phyloP scores from a whole-genome alignment of 176 grass and related monocot genomes.

The Zea luxurians region DNA sequence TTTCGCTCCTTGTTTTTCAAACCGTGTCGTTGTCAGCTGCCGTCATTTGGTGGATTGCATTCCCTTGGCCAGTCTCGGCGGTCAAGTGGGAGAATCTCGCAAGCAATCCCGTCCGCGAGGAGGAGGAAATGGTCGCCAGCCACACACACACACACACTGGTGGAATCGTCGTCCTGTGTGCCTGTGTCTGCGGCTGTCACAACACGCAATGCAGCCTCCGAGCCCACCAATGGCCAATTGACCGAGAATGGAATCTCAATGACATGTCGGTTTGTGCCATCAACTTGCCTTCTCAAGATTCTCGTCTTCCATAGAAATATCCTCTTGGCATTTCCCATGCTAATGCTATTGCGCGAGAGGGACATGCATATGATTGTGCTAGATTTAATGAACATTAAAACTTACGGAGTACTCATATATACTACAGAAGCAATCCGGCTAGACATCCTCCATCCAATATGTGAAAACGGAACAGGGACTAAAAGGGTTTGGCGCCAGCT shows the following conservation, averaged over 20 bases:
- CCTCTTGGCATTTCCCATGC: neutral
- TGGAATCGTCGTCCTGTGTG: neutral
- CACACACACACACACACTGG: neutral
- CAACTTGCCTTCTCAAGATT: conserved; percentile 8
- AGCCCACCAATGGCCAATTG: neutral
- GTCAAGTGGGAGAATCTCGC: conserved; percentile 32
- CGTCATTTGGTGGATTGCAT: neutral
- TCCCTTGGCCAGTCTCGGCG: neutral
- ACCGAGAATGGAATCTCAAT: neutral
- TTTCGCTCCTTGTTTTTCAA: neutral
- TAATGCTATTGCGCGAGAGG: neutral
- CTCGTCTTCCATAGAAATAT: neutral
- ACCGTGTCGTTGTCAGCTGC: neutral
- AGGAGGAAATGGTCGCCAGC: neutral
- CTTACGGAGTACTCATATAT: too few species aligned
- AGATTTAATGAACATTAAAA: conserved; percentile 5
- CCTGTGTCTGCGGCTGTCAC: neutral
- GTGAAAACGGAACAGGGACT: neutral
- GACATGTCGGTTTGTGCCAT: neutral
- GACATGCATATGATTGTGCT: neutral
- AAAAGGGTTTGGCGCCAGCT: neutral
- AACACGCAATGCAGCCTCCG: neutral
- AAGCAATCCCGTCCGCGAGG: conserved; percentile 14
- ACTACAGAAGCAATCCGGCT: too few species aligned
- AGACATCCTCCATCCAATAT: neutral